Evolutionary conservation across 1,139 yeast species (phyloP).

Genomic region (Pichia cactophila): DNA sequence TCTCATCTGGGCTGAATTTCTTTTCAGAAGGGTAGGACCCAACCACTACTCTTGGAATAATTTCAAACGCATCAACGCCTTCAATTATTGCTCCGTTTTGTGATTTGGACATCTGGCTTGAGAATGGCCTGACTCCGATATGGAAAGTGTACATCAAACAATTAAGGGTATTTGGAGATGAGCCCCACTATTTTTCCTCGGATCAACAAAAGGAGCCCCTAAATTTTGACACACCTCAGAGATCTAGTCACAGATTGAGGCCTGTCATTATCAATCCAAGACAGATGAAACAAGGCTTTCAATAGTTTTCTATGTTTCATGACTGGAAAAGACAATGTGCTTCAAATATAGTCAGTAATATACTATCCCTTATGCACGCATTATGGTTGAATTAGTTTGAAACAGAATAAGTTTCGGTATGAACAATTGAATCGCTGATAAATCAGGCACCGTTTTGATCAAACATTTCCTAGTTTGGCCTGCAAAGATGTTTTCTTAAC

Average conservation of each 20-base stretch:
- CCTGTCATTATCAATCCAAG: no score
- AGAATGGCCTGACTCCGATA: background rate
- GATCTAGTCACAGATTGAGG: no score
- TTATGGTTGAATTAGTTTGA: background rate
- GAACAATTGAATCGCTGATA: background rate
- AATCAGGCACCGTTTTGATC: background rate
- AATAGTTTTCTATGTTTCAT: background rate
- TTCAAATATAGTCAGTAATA: background rate
- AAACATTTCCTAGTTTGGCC: background rate
- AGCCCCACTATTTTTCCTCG: background rate
- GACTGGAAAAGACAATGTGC: background rate
- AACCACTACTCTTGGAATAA: conserved; percentile 7
- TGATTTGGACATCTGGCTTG: background rate
- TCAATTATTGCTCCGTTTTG: background rate
- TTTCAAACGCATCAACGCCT: conserved; percentile 4
- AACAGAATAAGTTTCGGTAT: background rate
- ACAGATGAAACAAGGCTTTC: background rate
- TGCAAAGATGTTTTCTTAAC: background rate
- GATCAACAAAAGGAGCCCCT: no score
- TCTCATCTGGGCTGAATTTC: background rate
- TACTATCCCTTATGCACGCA: background rate
- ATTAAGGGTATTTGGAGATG: background rate
- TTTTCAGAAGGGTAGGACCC: conserved; percentile 9
- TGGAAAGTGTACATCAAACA: no score
- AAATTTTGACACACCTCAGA: no score